Percentiles rank a stretch among this genome's conserved stretches.
Conservation (phyloP, 345 rosid genomes). For the Adansonia digitata region DNA sequence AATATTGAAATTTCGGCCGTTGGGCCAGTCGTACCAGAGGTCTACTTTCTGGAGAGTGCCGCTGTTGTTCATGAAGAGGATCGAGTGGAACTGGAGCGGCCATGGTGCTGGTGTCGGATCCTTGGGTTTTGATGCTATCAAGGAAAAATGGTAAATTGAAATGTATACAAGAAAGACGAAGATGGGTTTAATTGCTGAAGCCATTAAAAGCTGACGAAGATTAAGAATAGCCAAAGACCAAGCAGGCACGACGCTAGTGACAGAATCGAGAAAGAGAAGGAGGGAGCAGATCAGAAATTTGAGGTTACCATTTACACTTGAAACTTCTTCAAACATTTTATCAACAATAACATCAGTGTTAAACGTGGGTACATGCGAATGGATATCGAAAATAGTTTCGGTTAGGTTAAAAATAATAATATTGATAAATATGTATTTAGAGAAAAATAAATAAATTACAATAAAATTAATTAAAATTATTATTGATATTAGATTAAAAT, state of each 20-base stretch:
- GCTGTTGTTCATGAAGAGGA: conserved; percentile 53
- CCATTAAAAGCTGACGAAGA: conserved; percentile 6
- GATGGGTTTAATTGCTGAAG: neutral
- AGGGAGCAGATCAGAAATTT: neutral
- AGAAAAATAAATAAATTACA: no score
- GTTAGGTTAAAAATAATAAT: no score
- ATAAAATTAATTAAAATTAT: no score
- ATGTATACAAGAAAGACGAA: neutral
- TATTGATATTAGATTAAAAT: no score
- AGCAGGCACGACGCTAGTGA: neutral
- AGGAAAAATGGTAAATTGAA: neutral
- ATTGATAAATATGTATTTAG: no score
- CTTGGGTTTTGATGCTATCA: conserved; percentile 13
- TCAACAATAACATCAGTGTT: no score
- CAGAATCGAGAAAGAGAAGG: neutral
- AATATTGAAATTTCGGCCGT: conserved; percentile 67
- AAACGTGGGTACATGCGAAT: no score
- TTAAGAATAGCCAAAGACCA: neutral
- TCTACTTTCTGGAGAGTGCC: conserved; percentile 48
- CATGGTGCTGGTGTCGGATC: conserved; percentile 53
- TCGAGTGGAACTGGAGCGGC: conserved; percentile 63
- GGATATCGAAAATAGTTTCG: no score
- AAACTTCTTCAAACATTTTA: neutral
- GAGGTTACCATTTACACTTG: neutral
- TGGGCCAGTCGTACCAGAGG: conserved; percentile 71